Evolutionary conservation across 805 yeast species (phyloP).

Genomic region (Saccharomycopsis sp.): DNA sequence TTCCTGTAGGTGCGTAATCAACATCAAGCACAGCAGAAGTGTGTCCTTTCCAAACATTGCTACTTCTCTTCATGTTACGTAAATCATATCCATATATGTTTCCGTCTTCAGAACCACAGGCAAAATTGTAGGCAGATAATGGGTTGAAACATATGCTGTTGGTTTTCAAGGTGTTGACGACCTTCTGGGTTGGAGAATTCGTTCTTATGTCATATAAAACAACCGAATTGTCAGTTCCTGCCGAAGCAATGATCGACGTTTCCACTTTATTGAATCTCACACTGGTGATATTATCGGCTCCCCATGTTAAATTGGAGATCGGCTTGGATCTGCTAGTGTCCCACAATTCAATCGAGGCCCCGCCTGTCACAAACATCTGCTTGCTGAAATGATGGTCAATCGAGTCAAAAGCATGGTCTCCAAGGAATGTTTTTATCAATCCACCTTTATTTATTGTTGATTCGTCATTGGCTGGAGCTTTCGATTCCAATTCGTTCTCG

Average conservation of each 20-base stretch:
- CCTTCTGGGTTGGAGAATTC: constrained; percentile 85
- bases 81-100: constrained; percentile 93
- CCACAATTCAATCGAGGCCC: constrained; percentile 89
- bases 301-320: constrained; percentile 81
- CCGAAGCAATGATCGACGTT: constrained; percentile 79
- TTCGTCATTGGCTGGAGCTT: constrained; percentile 27
- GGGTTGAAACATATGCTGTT: constrained; percentile 95
- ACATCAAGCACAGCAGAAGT: constrained; percentile 93
- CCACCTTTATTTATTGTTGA: constrained; percentile 39
- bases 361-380: constrained; percentile 81
- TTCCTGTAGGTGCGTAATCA: constrained; percentile 96
- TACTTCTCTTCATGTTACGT: constrained; percentile 79
- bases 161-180: constrained; percentile 73
- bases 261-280: constrained; percentile 89
- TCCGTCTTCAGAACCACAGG: constrained; percentile 90
- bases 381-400: constrained; percentile 81
- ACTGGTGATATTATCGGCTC: constrained; percentile 80
- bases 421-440: constrained; percentile 69
- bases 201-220: constrained; percentile 89
- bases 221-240: constrained; percentile 86
- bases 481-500: constrained; percentile 30
- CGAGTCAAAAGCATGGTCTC: constrained; percentile 78
- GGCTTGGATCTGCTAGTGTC: constrained; percentile 76
- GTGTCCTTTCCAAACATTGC: constrained; percentile 88
- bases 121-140: constrained; percentile 92